Conservation (phyloP, 1,139 yeast species). For the Kurtzmaniella quercitrusa region DNA sequence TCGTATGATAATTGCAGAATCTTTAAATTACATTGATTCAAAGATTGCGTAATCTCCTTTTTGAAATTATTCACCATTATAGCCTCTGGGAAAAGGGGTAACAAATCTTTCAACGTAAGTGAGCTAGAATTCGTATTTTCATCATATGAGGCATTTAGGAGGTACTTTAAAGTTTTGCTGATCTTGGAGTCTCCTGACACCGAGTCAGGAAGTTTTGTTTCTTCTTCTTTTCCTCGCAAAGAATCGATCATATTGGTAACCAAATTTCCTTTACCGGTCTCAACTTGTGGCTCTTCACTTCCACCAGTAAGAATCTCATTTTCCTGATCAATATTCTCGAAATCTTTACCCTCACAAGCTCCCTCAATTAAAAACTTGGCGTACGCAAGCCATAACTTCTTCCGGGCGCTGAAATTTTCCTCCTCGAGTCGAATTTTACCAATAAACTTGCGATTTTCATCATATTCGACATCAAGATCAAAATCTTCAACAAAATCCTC, state of each 20-base stretch:
- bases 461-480: constrained; percentile 9
- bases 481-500: constrained; percentile 5
- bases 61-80: constrained; percentile 79
- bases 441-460: constrained; percentile 15
- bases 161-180: constrained; percentile 22
- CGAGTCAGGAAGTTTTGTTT: neutral
- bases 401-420: constrained; percentile 46
- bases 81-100: constrained; percentile 82
- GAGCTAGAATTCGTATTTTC: constrained; percentile 17
- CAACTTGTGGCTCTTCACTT: neutral
- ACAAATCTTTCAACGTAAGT: constrained; percentile 71
- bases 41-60: constrained; percentile 73
- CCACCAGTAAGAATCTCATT: constrained; percentile 3
- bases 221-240: neutral
- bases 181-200: constrained; percentile 8
- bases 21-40: constrained; percentile 66
- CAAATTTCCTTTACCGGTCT: neutral
- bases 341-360: constrained; percentile 24
- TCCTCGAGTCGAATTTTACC: constrained; percentile 30
- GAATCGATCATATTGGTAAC: constrained; percentile 3
- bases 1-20: constrained; percentile 65
- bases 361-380: constrained; percentile 54
- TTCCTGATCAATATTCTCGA: constrained; percentile 17
- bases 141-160: constrained; percentile 22
- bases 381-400: constrained; percentile 70